Percentiles rank a stretch among this genome's conserved stretches.
phyloP scores from a whole-genome alignment of 768 basidiomycete species.

The Cyclocybe aegerita region DNA sequence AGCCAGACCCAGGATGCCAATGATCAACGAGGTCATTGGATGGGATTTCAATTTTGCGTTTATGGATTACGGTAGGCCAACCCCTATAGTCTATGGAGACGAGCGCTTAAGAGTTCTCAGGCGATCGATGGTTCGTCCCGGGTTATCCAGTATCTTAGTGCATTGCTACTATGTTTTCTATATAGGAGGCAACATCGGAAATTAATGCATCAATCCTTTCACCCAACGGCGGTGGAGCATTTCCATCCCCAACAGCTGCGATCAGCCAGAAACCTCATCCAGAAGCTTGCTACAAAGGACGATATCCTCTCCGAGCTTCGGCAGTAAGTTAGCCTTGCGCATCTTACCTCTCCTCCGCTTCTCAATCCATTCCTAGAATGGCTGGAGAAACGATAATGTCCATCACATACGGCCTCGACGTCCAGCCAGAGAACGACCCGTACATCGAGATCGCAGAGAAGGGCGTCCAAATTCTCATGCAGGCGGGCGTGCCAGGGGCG shows the following conservation, averaged over 20 bases:
- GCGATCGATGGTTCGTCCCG: not conserved
- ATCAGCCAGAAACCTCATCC: constrained; percentile 29
- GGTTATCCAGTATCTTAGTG: not conserved
- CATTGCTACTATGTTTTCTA: not conserved
- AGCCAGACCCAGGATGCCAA: constrained; percentile 10
- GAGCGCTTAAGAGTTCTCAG: not conserved
- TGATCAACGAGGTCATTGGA: constrained; percentile 16
- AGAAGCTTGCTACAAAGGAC: constrained; percentile 26
- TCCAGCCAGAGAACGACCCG: constrained; percentile 27
- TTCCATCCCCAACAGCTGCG: constrained; percentile 28
- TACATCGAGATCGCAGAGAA: constrained; percentile 12
- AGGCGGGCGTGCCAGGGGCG: constrained; percentile 23
- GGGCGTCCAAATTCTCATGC: constrained; percentile 6
- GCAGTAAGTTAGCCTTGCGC: constrained; percentile 18
- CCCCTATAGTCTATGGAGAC: no score
- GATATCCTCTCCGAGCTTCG: constrained; percentile 27
- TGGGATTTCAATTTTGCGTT: constrained; percentile 13
- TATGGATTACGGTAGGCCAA: constrained; percentile 2
- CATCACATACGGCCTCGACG: constrained; percentile 35
- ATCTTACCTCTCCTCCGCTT: constrained; percentile 6
- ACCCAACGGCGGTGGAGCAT: constrained; percentile 6
- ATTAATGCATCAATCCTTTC: constrained; percentile 13
- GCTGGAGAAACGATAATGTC: constrained; percentile 31
- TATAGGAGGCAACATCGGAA: constrained; percentile 14
- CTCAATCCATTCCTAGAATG: not conserved